phyloP scores from a whole-genome alignment of 176 grass and related monocot genomes.

The Luzula sylvatica region DNA sequence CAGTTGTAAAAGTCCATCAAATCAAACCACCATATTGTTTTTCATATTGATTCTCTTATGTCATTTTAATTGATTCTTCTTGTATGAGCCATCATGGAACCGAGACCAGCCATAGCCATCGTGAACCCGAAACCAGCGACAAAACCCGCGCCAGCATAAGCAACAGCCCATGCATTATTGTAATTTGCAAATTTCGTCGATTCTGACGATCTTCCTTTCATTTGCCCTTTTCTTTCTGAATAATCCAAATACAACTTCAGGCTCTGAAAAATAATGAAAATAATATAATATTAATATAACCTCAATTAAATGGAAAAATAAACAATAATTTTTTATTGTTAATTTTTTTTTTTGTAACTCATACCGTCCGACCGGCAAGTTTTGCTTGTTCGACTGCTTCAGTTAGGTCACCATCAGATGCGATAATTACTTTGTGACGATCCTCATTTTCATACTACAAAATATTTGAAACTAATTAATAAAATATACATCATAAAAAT shows the following conservation, averaged over 20 bases:
- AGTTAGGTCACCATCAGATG: constrained; percentile 52
- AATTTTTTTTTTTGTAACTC: background rate
- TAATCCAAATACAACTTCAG: constrained; percentile 61
- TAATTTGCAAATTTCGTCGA: constrained; percentile 16
- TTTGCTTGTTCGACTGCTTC: constrained; percentile 71
- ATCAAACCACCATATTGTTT: too few species aligned
- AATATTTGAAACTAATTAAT: background rate
- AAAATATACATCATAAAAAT: background rate
- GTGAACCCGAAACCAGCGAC: constrained; percentile 41
- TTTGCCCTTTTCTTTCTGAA: constrained; percentile 20
- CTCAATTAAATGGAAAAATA: background rate
- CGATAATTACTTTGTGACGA: constrained; percentile 57
- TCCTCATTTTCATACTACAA: constrained; percentile 81
- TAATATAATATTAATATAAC: background rate
- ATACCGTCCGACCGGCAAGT: constrained; percentile 71
- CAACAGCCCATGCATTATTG: constrained; percentile 32
- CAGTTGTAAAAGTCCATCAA: too few species aligned
- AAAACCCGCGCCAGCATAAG: constrained; percentile 48
- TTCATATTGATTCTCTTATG: too few species aligned
- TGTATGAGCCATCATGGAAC: constrained; percentile 58
- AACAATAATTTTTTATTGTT: background rate
- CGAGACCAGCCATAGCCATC: too few species aligned
- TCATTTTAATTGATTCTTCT: constrained; percentile 11
- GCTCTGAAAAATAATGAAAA: constrained; percentile 30
- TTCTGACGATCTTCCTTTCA: constrained; percentile 1